These are phyloP conservation scores for Solanum chilense DNA, from an alignment of 257 asterid species.

Conservation along the genomic window DNA sequence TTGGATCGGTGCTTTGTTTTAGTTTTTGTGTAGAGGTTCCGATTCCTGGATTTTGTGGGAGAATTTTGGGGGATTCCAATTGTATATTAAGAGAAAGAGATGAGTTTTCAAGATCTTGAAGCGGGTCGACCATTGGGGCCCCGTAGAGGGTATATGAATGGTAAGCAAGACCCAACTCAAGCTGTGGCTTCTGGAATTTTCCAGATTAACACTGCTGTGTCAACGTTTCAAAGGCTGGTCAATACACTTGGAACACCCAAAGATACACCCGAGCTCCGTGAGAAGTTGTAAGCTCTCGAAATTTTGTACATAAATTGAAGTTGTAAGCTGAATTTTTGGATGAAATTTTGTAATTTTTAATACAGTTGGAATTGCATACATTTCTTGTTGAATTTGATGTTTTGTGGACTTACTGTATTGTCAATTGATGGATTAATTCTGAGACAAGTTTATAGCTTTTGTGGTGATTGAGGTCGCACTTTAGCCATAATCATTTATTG, in stretches of 20 bases:
- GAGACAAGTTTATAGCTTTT: background rate
- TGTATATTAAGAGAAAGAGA: constrained; percentile 1
- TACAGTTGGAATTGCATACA: background rate
- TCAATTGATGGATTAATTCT: background rate
- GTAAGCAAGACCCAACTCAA: constrained; percentile 82
- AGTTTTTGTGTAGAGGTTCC: background rate
- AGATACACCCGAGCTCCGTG: constrained; percentile 94
- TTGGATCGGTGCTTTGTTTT: background rate
- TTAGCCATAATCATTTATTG: background rate
- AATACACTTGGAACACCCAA: constrained; percentile 92
- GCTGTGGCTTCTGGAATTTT: constrained; percentile 89
- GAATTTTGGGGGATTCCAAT: background rate
- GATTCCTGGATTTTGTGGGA: constrained; percentile 6
- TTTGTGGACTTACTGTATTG: background rate
- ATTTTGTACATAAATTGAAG: background rate
- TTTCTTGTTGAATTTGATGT: background rate
- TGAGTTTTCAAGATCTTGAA: constrained; percentile 97
- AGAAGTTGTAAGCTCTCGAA: constrained; percentile 58
- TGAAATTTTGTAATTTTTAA: background rate
- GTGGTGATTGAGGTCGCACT: background rate
- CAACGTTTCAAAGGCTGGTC: constrained; percentile 87
- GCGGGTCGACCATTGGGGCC: constrained; percentile 58
- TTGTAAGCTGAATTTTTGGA: background rate
- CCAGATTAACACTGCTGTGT: constrained; percentile 84
- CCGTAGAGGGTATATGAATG: constrained; percentile 44